Evolutionary conservation across 1,139 yeast species (phyloP).

Genomic region (Spathaspora sp.): DNA sequence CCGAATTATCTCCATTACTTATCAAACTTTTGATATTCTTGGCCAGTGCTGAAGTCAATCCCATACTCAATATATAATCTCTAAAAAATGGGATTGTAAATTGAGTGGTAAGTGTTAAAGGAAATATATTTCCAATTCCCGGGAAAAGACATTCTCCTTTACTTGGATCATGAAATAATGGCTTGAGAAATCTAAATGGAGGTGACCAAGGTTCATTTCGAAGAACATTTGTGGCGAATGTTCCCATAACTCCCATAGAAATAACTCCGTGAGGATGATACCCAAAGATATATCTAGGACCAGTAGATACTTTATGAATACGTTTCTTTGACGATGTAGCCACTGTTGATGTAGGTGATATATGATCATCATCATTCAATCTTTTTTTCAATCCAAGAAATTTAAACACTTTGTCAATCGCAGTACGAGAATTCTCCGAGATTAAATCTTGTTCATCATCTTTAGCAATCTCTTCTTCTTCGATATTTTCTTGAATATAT

Average conservation of each 20-base stretch:
- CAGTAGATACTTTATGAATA: slow-evolving; percentile 43
- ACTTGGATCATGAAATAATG: slow-evolving; percentile 44
- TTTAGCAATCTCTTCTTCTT: slow-evolving; percentile 14
- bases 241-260: slow-evolving; percentile 89
- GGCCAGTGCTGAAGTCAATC: slow-evolving; percentile 83
- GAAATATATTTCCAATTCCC: slow-evolving; percentile 70
- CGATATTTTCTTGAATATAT: slow-evolving; percentile 22
- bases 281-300: slow-evolving; percentile 85
- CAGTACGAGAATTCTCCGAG: slow-evolving; percentile 37
- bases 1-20: slow-evolving; percentile 64
- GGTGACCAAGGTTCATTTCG: slow-evolving; percentile 47
- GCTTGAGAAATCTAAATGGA: slow-evolving; percentile 53
- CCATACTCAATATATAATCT: slow-evolving; percentile 79
- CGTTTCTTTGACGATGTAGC: slow-evolving; percentile 7
- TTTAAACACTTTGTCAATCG: slow-evolving; percentile 38
- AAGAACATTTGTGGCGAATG: slow-evolving; percentile 75
- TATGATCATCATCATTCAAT: slow-evolving; percentile 25
- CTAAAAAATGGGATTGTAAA: slow-evolving; percentile 86
- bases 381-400: slow-evolving; percentile 40
- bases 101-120: slow-evolving; percentile 80
- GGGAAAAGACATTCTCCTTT: slow-evolving; percentile 61
- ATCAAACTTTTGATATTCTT: slow-evolving; percentile 68
- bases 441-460: slow-evolving; percentile 49
- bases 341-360: slow-evolving; percentile 4
- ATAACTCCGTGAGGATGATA: slow-evolving; percentile 98